Conservation (phyloP, 371 early-diverging fungal genomes). For the Lichtheimia hyalospora region DNA sequence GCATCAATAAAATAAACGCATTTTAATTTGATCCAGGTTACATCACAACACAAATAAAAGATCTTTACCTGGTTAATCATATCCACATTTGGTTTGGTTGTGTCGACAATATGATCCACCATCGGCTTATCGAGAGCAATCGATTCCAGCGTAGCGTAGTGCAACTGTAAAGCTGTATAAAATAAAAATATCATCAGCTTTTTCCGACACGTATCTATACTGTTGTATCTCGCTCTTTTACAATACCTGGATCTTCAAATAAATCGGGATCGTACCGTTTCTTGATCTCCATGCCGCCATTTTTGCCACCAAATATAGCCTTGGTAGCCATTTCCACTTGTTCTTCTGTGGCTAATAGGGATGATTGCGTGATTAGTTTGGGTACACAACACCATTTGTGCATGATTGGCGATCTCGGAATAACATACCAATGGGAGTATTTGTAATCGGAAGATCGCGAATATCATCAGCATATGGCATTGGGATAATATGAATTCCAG, state of each 20-base stretch:
- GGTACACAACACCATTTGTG: too few relatives aligned
- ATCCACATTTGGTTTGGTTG: conserved; percentile 19
- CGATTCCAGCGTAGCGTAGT: conserved; percentile 62
- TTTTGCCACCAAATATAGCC: conserved; percentile 11
- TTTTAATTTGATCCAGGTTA: conserved; percentile 13
- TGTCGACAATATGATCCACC: conserved; percentile 14
- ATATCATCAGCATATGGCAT: conserved; percentile 76
- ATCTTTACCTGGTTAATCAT: conserved; percentile 20
- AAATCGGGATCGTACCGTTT: conserved; percentile 44
- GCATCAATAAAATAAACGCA: background rate
- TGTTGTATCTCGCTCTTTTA: background rate
- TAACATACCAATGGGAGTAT: conserved; percentile 24
- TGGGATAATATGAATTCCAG: conserved; percentile 60
- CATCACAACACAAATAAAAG: background rate
- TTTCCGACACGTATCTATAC: background rate
- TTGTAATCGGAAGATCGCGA: conserved; percentile 45
- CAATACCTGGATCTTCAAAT: conserved; percentile 64
- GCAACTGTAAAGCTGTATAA: conserved; percentile 54
- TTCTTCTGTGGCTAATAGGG: conserved; percentile 3
- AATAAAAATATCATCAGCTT: background rate
- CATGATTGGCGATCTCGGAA: background rate
- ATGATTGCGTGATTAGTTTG: too few relatives aligned
- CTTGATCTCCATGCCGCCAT: conserved; percentile 35
- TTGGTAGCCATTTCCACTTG: conserved; percentile 1
- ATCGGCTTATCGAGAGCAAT: conserved; percentile 47